Conservation (phyloP, 306 rosid genomes). For the Cucumis cinereus region DNA sequence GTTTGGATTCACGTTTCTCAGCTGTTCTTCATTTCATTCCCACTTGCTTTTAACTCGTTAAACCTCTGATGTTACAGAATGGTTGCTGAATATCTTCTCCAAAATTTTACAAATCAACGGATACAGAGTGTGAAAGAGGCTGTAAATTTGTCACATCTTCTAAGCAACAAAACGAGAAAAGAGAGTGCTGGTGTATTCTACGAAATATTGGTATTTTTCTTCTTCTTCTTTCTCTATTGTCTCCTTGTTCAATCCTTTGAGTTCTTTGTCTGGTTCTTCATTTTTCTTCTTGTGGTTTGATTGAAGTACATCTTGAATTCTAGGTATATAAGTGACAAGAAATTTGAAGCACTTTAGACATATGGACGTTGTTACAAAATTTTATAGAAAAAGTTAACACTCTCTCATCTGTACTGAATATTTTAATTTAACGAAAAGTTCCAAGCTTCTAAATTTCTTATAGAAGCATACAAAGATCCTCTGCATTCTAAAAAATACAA, state of each 20-base stretch:
- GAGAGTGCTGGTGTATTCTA: conserved; percentile 61
- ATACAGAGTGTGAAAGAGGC: conserved; percentile 17
- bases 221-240: neutral
- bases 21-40: neutral
- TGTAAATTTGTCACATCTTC: conserved; percentile 34
- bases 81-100: conserved; percentile 39
- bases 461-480: neutral
- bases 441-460: neutral
- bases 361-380: neutral
- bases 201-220: conserved; percentile 65
- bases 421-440: neutral
- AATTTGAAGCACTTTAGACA: neutral
- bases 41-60: conserved; percentile 4
- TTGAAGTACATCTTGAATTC: neutral
- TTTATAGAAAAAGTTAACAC: neutral
- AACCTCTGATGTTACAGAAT: conserved; percentile 32
- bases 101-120: conserved; percentile 21
- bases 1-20: neutral
- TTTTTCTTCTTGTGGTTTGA: neutral
- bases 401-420: neutral
- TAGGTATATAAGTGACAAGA: neutral
- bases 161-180: conserved; percentile 33
- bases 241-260: neutral
- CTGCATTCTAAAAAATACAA: neutral
- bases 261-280: neutral